Base-by-base conservation (phyloP, 2,329 filamentous ascomycete species). In the Oidium heveae region DNA sequence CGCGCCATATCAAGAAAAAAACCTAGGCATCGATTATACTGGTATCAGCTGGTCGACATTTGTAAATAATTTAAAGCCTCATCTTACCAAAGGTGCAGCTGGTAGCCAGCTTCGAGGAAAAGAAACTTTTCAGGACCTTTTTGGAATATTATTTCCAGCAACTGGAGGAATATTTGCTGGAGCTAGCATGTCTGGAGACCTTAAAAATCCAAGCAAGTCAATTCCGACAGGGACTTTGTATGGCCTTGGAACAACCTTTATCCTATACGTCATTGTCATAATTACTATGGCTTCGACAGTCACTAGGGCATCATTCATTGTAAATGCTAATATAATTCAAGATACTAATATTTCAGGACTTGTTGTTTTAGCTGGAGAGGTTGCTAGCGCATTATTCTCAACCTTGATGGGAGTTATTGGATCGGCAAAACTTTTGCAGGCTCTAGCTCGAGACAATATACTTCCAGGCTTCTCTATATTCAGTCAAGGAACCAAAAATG, bases 121-220 rank as follows among this genome's bases (percentile, higher is more conserved):
- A 44, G 78, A 81, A 58, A 88, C 74, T 15, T 93, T 87, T 60
- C 82, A 87, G 57, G 79, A 86, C 59, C 70, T 93, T 9, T 94
- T 94, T 68, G 87, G 86, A 2, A 86, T 94, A 58, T 69, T 94
- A 1, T 94, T 91, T 61, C 85, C 86, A 37, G 72, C 73, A 22
- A 76, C 73, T 0, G 74, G 69, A 2, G 73, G 74, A 24, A 79
- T 76, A 58, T 75, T 77, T 64, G 74, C 78, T 56, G 87, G 87
- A 18, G 86, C 86, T 7, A 89, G 84, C 60, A 93, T 94, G 86
- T 93, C 86, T 8, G 86, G 86, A 18, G 86, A 94, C 64, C 67
- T 94, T 52, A 82, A 76, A 58, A 81, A 86, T 58, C 86, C 86
- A 0, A 89, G 84, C 71, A 85, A 80, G 65, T 77, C 85, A 0